Percentiles rank a stretch among this genome's conserved stretches.
Evolutionary conservation across 306 rosid genomes (phyloP).

Genomic region (Crataegus laevigata): DNA sequence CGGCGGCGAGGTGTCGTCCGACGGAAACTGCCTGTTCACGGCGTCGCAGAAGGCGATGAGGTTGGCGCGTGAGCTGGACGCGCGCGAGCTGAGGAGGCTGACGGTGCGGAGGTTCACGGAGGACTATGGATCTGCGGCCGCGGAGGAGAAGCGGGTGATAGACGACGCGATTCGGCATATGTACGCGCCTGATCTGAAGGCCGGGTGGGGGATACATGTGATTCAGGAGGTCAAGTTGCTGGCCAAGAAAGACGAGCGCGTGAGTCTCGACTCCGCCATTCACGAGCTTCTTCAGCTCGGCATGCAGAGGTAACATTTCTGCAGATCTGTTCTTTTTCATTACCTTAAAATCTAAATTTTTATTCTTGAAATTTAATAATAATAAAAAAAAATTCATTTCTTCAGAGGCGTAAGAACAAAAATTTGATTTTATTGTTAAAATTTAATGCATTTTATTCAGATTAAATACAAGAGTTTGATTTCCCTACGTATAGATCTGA

Average conservation of each 20-base stretch:
- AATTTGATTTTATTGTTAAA: neutral
- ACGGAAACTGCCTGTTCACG: constrained; percentile 88
- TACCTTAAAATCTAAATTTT: neutral
- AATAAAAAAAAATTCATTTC: neutral
- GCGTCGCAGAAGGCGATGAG: constrained; percentile 83
- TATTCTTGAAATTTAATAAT: neutral
- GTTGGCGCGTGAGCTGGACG: constrained; percentile 43
- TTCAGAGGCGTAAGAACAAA: neutral
- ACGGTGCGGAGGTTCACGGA: constrained; percentile 71
- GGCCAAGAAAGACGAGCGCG: constrained; percentile 80
- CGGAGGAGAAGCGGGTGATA: constrained; percentile 46
- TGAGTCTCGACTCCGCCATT: constrained; percentile 63
- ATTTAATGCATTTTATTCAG: neutral
- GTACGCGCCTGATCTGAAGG: constrained; percentile 85
- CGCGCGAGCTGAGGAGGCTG: constrained; percentile 67
- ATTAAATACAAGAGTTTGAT: neutral
- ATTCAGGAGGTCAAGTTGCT: constrained; percentile 91
- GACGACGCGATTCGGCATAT: constrained; percentile 68
- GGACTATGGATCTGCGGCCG: constrained; percentile 61
- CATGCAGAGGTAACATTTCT: constrained; percentile 59
- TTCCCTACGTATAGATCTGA: neutral
- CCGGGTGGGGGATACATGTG: constrained; percentile 92
- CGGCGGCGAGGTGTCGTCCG: constrained; percentile 93
- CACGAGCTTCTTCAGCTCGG: constrained; percentile 84
- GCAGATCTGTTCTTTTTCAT: neutral